These are phyloP conservation scores for Ciborinia camelliae DNA, from an alignment of 2,329 filamentous ascomycete species.

Conservation along the genomic window DNA sequence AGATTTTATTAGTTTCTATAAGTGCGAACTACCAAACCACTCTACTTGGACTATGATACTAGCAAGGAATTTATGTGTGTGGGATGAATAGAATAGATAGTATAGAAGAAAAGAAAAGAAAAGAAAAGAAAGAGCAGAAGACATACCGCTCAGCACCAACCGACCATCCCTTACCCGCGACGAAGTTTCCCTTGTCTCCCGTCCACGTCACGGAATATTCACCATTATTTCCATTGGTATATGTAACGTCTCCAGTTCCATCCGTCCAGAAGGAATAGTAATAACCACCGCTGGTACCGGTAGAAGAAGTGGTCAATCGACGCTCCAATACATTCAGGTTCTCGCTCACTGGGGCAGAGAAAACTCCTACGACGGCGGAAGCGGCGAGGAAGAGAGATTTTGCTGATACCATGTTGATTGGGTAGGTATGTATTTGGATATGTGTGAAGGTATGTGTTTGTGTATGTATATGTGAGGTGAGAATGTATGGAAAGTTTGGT, in stretches of 20 bases:
- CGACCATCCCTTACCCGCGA: conserved; percentile 51
- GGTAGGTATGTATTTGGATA: neutral
- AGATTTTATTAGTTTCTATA: neutral
- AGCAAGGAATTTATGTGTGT: too few relatives aligned
- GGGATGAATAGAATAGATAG: too few relatives aligned
- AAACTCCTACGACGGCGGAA: conserved; percentile 11
- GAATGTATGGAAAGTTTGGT: too few relatives aligned
- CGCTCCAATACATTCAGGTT: conserved; percentile 3
- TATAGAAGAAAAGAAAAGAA: neutral
- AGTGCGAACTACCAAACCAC: too few relatives aligned
- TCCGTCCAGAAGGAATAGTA: conserved; percentile 62
- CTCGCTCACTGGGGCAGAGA: conserved; percentile 5
- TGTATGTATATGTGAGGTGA: neutral
- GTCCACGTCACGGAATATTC: conserved; percentile 50
- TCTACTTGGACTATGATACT: too few relatives aligned
- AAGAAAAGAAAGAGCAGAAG: too few relatives aligned
- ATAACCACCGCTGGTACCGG: conserved; percentile 23
- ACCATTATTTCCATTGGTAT: conserved; percentile 52
- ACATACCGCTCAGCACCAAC: conserved; percentile 36
- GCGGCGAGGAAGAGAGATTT: conserved; percentile 12
- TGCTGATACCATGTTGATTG: conserved; percentile 12
- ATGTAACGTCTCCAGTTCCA: conserved; percentile 46
- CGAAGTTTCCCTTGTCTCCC: conserved; percentile 44
- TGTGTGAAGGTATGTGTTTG: too few relatives aligned
- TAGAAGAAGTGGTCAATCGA: conserved; percentile 11